Evolutionary conservation across 768 basidiomycete species (phyloP), one percentile per base, ranked within the genome.

Genomic region (Russula sp.): DNA sequence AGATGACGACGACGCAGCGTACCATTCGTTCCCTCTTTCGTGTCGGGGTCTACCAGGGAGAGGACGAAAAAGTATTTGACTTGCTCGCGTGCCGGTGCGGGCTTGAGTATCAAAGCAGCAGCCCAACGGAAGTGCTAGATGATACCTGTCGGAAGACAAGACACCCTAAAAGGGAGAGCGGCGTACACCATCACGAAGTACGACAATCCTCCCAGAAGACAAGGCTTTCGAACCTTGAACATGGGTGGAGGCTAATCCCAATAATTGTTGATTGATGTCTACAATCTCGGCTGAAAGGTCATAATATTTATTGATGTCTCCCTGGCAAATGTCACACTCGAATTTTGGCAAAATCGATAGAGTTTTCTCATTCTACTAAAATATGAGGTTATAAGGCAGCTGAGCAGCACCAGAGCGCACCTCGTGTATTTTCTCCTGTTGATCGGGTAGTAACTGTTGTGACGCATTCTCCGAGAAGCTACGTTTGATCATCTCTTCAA

Each of bases 401-500:
- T 10, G 7, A 22, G 52, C 20, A 39, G 9, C 11, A 55, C 70
- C 81, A 69, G 63, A 43, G 9, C 53, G 7, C 25, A 92, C 96
- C 78, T 96, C 87, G 2, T 78, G 71, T 25, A 98, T 90, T 70
- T 87, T 83, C 71, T 88, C 86, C 73, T 98, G 93, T 64, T 98
- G 92, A 58, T 96, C 93, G 5, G 97, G 97, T 35, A 98, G 76
- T 47, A 98, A 76, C 42, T 87, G 80, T 70, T 99, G 97, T 0
- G 97, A 89, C 1, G 93, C 87, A 70, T 98, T 98, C 76, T 99
- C 97, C 18, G 97, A 98, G 74, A 99, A 99, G 72, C 92, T 94
- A 42, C 97, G 82, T 73, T 98, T 98, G 71, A 99, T 98, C 97
- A 99, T 99, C 74, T 99, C 97, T 70, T 99, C 97, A 18, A 98